A percentile compares a stretch with the other conserved stretches of the same genome.
Conservation (phyloP, 169 alveolate genomes). For the Plasmodium vinckei region DNA sequence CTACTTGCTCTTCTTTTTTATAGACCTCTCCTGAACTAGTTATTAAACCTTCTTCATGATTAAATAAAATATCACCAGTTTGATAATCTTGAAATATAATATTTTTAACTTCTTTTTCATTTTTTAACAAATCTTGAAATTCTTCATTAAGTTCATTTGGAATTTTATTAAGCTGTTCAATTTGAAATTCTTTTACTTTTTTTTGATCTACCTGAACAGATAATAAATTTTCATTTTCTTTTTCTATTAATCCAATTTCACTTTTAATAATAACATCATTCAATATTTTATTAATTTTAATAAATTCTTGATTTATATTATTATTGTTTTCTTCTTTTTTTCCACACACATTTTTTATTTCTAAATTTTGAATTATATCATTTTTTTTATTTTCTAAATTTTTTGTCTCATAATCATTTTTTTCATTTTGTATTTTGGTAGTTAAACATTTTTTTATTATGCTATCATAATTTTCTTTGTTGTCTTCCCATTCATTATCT, state of each 20-base stretch:
- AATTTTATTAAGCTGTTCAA: too few relatives aligned
- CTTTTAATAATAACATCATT: constrained; percentile 29
- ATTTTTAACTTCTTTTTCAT: constrained; percentile 9
- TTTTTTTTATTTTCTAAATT: background rate
- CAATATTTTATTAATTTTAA: constrained; percentile 31
- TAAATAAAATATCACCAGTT: too few relatives aligned
- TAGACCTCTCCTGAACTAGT: background rate
- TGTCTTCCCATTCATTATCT: too few relatives aligned
- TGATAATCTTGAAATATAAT: constrained; percentile 13
- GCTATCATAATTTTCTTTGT: too few relatives aligned
- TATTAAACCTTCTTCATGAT: too few relatives aligned
- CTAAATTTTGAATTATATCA: constrained; percentile 22
- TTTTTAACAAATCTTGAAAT: background rate
- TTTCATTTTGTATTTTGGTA: background rate
- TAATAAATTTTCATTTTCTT: background rate
- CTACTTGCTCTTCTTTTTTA: background rate
- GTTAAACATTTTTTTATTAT: background rate
- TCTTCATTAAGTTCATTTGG: background rate
- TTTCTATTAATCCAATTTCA: constrained; percentile 9
- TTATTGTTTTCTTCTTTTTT: background rate
- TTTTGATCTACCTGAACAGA: too few relatives aligned
- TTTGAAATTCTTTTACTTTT: too few relatives aligned
- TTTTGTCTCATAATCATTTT: background rate
- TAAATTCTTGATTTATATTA: constrained; percentile 4
- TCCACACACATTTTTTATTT: constrained; percentile 6